Evolutionary conservation across 1,284 basidiomycete genomes (phyloP), one percentile per base, ranked within the genome.

Genomic region (Leccinum solheimii): DNA sequence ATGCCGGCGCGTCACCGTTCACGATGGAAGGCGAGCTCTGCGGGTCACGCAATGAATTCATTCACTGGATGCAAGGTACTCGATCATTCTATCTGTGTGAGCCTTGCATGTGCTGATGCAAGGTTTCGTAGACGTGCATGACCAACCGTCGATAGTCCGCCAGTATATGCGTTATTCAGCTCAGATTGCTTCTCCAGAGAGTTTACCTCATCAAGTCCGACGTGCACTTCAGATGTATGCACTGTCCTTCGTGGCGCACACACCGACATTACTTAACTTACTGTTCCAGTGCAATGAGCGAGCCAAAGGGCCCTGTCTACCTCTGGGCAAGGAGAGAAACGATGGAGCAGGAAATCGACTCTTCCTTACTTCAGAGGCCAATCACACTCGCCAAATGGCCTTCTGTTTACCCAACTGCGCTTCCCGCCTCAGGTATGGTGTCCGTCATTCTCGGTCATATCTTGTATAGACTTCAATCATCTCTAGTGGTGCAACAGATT

Each of bases 1-100:
- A 87, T 66, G 86, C 88, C 5, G 88, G 88, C 1, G 83, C 86
- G 1, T 83, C 87, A 1, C 85, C 88, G 0, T 85, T 85, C 66
- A 83, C 82, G 40, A 73, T 74, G 19, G 73, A 83, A 51, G 80
- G 80, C 1, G 86, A 88, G 63, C 74, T 84, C 45, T 82, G 79
- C 61, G 89, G 88, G 0, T 80, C 80, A 1, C 79, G 88, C 70
- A 91, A 89, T 67, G 89, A 90, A 69, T 90, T 84, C 81, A 88
- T 88, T 49, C 86, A 88, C 79, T 88, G 86, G 83, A 64, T 85
- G 5, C 88, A 90, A 78, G 87, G 87, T 84, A 61, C 34, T 64
- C 55, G 45, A 11, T 8, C 7, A 13, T 38, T 30, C 43, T 11
- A 11, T 38, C 19, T 5, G 10, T 38, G 11, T 21, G 9, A 7